Conservation (phyloP, 2,329 filamentous ascomycete species). For the Sordariomycetes sp. region DNA sequence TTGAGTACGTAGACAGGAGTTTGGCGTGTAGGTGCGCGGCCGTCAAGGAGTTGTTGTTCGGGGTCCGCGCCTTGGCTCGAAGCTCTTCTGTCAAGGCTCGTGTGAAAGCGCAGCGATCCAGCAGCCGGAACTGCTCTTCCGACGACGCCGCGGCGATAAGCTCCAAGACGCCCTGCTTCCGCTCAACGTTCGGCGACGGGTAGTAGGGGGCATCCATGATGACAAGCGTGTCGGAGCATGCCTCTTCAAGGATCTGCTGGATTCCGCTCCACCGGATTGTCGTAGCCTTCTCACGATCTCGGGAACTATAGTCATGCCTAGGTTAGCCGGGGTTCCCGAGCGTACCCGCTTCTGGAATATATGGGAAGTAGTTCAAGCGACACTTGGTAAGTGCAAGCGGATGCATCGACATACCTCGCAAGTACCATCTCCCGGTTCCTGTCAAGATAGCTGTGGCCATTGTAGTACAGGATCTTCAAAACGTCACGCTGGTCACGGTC, state of each 20-base stretch:
- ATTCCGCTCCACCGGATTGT: constrained; percentile 45
- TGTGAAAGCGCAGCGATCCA: constrained; percentile 43
- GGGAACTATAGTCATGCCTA: constrained; percentile 27
- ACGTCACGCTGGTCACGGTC: constrained; percentile 43
- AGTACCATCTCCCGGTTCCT: constrained; percentile 46
- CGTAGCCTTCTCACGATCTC: constrained; percentile 29
- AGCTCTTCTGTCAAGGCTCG: constrained; percentile 37
- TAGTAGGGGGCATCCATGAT: constrained; percentile 51
- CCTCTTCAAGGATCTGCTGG: constrained; percentile 45
- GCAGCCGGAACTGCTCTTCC: constrained; percentile 34
- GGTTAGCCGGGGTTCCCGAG: background rate
- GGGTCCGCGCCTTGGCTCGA: constrained; percentile 32
- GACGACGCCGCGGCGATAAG: constrained; percentile 44
- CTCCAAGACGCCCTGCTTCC: constrained; percentile 43
- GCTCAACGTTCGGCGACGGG: constrained; percentile 38
- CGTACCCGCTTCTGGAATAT: background rate
- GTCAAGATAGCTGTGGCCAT: constrained; percentile 42
- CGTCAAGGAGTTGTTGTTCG: constrained; percentile 29
- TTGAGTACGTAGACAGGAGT: constrained; percentile 39
- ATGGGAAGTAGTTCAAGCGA: background rate
- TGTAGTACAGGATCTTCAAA: constrained; percentile 49
- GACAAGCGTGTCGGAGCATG: constrained; percentile 42
- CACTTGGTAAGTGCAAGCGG: background rate
- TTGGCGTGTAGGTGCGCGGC: constrained; percentile 43
- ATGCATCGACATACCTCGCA: constrained; percentile 32